Evolutionary conservation across 805 yeast species (phyloP), one percentile per base, ranked within the genome.

Genomic region (Pichia manshurica): DNA sequence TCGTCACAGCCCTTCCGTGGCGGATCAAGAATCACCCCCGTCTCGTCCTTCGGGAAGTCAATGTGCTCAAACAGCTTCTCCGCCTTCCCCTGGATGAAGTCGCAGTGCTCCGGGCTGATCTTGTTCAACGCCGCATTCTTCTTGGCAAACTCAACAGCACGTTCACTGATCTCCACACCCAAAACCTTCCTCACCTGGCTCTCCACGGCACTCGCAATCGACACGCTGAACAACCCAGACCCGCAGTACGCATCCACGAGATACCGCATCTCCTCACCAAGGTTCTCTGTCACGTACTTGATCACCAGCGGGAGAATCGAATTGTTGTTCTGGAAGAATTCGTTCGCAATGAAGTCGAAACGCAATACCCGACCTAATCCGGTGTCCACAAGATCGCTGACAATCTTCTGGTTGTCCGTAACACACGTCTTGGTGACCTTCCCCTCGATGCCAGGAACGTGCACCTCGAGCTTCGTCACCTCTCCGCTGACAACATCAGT

Each of bases 1-100:
- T 81, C 85, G 64, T 90, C 97, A 66, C 98, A 91, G 2, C 99
- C 99, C 65, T 91, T 93, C 64, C 99, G 81, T 38, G 98, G 96
- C 4, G 99, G 99, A 65, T 93, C 99, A 59, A 93, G 77, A 49
- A 93, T 89, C 33, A 93, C 93, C 10, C 96, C 81, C 0, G 98
- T 93, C 56, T 81, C 70, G 40, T 75, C 78, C 34, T 78, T 73
- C 7, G 96, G 95, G 3, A 88, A 79, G 52, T 82, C 84, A 52
- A 86, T 84, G 48, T 79, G 79, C 44, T 76, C 85, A 65, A 93
- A 93, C 50, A 93, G 82, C 64, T 81, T 77, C 64, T 90, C 96
- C 2, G 98, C 98, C 62, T 89, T 87, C 31, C 98, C 99, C 23
- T 81, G 87, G 33, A 91, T 79, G 59, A 91, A 93, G 36, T 74